Evolutionary conservation across 78 protist species (phyloP), one percentile per base, ranked within the genome.

Genomic region (Emiliania huxleyi): DNA sequence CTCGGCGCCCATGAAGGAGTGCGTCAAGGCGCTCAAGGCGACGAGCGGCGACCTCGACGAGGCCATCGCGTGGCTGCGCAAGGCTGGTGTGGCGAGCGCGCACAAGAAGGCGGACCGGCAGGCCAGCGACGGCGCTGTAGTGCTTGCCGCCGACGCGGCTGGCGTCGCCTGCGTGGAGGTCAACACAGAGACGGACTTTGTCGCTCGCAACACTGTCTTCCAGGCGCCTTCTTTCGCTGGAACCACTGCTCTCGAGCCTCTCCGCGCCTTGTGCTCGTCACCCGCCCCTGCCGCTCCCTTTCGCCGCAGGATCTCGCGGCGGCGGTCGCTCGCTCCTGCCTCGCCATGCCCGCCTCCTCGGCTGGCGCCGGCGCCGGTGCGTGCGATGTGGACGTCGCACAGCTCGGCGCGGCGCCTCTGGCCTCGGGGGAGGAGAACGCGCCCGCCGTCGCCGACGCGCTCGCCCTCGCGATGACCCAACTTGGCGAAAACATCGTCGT

Each of bases 141-240:
- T 11, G 19, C 37, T 48, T 29, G 90, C 44, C 4, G 42, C 0
- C 35, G 5, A 0, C 40, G 38, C 0, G 23, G 56, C 0, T 56
- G 89, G 42, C 5, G 52, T n/a, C 38, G 89, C 89, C 19, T 0
- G 26, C 23, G 52, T 81, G 40, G 89, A 85, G 90, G 33, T 85
- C 71, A 85, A 85, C 90, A 18, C 71, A 1, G 90, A 85, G 90
- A 85, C 90, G 12, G 90, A 85, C 43, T 85, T 85, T 8, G 90
- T 85, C 73, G 90, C 90, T 1, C 37, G 90, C 33, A 85, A 85
- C 69, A 35, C n/a, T 8, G 33, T 19, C 15, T 85, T 85, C 69
- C 90, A 85, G 55, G 1, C 0, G 0, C 84, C 40, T 2, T 6
- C 84, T n/a, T n/a, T n/a, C n/a, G n/a, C n/a, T n/a, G n/a, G n/a